Evolutionary conservation across 768 basidiomycete species (phyloP), one percentile per base, ranked within the genome.

Genomic region (Pholiota conissans): DNA sequence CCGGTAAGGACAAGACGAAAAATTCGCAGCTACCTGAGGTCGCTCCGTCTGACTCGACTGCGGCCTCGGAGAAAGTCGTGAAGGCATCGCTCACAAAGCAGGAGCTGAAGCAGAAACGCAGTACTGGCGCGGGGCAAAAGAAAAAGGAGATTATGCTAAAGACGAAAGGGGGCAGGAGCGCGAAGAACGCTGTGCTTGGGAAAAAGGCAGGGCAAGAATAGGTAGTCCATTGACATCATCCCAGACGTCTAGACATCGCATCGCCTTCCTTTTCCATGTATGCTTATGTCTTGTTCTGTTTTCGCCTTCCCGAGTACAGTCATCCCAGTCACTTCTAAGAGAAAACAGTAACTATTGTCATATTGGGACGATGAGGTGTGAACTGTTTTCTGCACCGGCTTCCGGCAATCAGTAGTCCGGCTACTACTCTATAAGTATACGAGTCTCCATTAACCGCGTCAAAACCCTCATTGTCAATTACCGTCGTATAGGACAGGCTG

Each of bases 91-190:
- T 80, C 50, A 76, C 72, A 7, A 74, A 66, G 47, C 74, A 78
- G 16, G 83, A 84, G 59, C 63, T 82, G 61, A 85, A 86, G 72
- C 74, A 78, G 67, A 87, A 87, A 66, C 75, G 77, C 53, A 69
- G 68, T 20, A 70, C 66, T 1, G 73, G 68, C 32, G 69, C 73
- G 47, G 76, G 76, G 2, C 82, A 82, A 69, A 85, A 81, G 75
- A 89, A 89, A 73, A 87, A 85, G 70, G 78, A 73, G 51, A 72
- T 74, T 50, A 46, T 76, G 18, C 61, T 70, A 9, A 72, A 73
- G 56, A 57, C 67, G 51, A 75, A 73, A 60, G 72, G 72, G 9
- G 71, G 73, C 27, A 83, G 80, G 69, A 83, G 80, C 56, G 80
- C 79, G 34, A 89, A 89, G 74, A 74, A 77, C 58, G 71, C 68